Evolutionary conservation across 176 grass and related monocot species (phyloP).

Genomic region (Leersia perrieri): DNA sequence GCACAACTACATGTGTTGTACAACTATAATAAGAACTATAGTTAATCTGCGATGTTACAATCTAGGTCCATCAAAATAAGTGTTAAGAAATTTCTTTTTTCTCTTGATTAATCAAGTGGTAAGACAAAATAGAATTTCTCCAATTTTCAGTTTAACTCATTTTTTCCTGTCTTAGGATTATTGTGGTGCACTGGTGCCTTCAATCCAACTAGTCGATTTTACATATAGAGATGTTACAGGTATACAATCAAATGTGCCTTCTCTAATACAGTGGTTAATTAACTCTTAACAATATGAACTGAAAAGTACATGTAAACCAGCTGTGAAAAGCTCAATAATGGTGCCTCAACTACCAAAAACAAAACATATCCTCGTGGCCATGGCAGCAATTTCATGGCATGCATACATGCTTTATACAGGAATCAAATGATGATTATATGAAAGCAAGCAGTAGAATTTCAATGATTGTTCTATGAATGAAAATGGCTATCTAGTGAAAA

Average conservation of each 20-base stretch:
- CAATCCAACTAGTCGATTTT: not conserved
- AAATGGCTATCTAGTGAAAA: not conserved
- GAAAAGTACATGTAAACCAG: not conserved
- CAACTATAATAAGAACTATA: not conserved
- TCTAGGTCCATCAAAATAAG: not conserved
- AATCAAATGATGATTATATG: not conserved
- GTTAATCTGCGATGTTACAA: not conserved
- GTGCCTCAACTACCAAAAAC: not conserved
- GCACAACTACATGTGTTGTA: not conserved
- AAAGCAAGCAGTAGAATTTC: not conserved
- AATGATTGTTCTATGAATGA: constrained; percentile 1
- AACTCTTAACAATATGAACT: not conserved
- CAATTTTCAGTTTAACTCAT: not conserved
- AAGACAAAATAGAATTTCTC: not conserved
- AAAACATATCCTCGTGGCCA: not conserved
- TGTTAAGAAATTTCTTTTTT: too few relatives aligned
- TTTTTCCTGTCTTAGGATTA: not conserved
- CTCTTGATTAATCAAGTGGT: not conserved
- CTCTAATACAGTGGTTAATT: not conserved
- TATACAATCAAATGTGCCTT: constrained; percentile 2
- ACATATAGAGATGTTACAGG: not conserved
- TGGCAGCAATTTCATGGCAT: constrained; percentile 4
- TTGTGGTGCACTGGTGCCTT: not conserved
- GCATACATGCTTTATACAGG: not conserved
- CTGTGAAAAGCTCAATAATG: not conserved